Evolutionary conservation across 495 filamentous ascomycete genomes (phyloP).

Genomic region (Podospora pseudopauciseta): DNA sequence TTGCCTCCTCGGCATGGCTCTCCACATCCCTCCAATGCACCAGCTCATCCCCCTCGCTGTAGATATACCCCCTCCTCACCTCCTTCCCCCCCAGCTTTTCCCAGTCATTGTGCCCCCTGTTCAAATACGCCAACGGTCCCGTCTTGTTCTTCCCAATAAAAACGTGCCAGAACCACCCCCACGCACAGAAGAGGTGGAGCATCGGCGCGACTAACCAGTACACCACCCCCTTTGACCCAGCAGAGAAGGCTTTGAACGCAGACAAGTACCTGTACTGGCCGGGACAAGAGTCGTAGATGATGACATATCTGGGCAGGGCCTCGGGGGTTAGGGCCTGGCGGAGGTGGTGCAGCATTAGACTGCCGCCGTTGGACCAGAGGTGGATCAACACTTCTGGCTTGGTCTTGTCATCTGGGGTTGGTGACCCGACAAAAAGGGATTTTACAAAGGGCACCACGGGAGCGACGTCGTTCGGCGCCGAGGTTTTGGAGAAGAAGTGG

Average conservation of each 20-base stretch:
- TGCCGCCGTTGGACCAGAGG: slow-evolving; percentile 46
- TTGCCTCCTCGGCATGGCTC: slow-evolving; percentile 36
- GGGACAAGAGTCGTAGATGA: slow-evolving; percentile 43
- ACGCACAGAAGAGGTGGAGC: slow-evolving; percentile 26
- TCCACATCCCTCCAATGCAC: slow-evolving; percentile 42
- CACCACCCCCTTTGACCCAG: slow-evolving; percentile 21
- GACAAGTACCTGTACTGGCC: slow-evolving; percentile 31
- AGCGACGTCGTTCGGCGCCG: slow-evolving; percentile 14
- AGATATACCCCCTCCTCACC: slow-evolving; percentile 41
- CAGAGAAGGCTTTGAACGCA: slow-evolving; percentile 27
- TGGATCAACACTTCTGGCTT: slow-evolving; percentile 40
- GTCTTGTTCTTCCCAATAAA: slow-evolving; percentile 20
- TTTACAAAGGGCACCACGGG: slow-evolving; percentile 24
- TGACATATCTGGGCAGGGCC: slow-evolving; percentile 29
- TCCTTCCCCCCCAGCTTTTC: slow-evolving; percentile 27
- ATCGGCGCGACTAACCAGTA: slow-evolving; percentile 28
- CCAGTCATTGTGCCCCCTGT: slow-evolving; percentile 32
- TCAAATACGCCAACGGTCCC: slow-evolving; percentile 27
- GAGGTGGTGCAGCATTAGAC: slow-evolving; percentile 14
- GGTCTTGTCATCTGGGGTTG: background rate
- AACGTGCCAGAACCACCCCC: slow-evolving; percentile 30
- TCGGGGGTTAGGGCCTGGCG: slow-evolving; percentile 22
- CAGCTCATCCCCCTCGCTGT: slow-evolving; percentile 38
- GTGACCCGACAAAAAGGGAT: slow-evolving; percentile 13
- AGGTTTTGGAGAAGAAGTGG: slow-evolving; percentile 27